Conservation (phyloP, 1,284 basidiomycete genomes). For the Blastosporella zonata region DNA sequence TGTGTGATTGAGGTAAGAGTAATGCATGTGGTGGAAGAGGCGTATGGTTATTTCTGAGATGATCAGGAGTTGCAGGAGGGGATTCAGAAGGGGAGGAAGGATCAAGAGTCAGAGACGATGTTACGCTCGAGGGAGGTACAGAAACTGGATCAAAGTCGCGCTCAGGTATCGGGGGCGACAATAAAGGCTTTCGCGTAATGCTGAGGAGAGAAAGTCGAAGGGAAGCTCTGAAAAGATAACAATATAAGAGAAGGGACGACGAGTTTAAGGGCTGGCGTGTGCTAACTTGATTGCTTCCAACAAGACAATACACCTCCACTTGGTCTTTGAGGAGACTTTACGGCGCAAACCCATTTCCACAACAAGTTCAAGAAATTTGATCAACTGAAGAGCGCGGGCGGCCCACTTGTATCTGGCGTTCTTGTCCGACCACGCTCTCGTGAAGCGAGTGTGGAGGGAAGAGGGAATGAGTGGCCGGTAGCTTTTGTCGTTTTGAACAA, state of each 20-base stretch:
- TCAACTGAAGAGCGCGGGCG: constrained; percentile 68
- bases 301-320: constrained; percentile 72
- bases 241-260: constrained; percentile 14
- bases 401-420: constrained; percentile 71
- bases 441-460: constrained; percentile 75
- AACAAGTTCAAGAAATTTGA: constrained; percentile 78
- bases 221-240: constrained; percentile 48
- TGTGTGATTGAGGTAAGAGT: constrained; percentile 48
- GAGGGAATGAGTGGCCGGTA: constrained; percentile 68
- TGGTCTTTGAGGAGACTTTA: constrained; percentile 56
- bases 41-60: constrained; percentile 73
- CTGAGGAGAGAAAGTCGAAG: constrained; percentile 70
- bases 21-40: constrained; percentile 60
- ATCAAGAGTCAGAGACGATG: constrained; percentile 55
- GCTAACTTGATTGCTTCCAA: constrained; percentile 81
- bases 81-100: constrained; percentile 54
- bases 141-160: constrained; percentile 79
- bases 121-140: constrained; percentile 52
- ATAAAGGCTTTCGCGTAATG: constrained; percentile 70
- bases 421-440: constrained; percentile 76
- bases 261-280: background rate
- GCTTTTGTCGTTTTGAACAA: constrained; percentile 60
- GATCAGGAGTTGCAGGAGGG: constrained; percentile 61
- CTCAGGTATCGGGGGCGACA: constrained; percentile 78
- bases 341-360: constrained; percentile 83